phyloP scores from a whole-genome alignment of 176 grass and related monocot genomes.

The Musa schizocarpa region DNA sequence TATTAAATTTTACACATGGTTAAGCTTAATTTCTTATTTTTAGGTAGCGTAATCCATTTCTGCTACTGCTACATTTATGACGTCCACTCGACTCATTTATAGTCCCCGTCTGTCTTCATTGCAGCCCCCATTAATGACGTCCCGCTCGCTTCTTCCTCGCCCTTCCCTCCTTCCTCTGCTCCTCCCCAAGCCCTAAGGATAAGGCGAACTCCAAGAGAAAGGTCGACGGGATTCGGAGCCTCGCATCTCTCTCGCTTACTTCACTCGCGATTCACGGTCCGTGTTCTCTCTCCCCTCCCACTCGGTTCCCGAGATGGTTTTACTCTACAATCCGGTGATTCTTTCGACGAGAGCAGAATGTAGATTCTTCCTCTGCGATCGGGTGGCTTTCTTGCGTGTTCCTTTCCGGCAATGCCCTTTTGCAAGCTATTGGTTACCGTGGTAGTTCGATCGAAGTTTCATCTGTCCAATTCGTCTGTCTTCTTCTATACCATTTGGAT shows the following conservation, averaged over 20 bases:
- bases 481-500: too few species aligned
- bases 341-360: background rate
- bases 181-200: background rate
- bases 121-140: background rate
- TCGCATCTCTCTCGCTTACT: background rate
- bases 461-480: background rate
- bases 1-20: too few species aligned
- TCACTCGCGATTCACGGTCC: background rate
- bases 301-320: background rate
- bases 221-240: background rate
- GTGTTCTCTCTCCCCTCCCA: background rate
- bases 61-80: background rate
- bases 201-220: background rate
- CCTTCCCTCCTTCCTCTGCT: background rate
- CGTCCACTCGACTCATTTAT: too few species aligned
- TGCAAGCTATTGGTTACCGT: background rate
- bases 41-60: too few species aligned
- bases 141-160: background rate
- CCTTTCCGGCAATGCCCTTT: background rate
- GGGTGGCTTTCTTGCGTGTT: background rate
- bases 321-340: background rate
- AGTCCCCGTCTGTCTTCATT: too few species aligned
- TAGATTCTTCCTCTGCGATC: background rate
- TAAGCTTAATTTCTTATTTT: too few species aligned
- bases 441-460: background rate